Evolutionary conservation across 306 rosid species (phyloP).

Genomic region (Quercus aquifolioides): DNA sequence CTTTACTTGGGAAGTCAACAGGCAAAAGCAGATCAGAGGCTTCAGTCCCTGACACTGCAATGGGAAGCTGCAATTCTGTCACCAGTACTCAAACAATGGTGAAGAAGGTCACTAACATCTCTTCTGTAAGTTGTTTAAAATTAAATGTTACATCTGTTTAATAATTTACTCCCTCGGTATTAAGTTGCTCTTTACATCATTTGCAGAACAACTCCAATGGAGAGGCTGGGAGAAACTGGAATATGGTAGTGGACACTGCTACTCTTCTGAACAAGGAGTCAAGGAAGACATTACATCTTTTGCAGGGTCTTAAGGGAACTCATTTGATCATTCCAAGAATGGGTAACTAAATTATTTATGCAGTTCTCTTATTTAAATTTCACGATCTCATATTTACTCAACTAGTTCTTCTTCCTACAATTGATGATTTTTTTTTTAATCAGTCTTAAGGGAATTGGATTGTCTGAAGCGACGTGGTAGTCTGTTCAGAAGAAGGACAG

Average conservation of each 20-base stretch:
- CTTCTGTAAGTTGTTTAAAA: constrained; percentile 36
- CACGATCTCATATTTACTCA: not conserved
- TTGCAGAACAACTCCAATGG: constrained; percentile 42
- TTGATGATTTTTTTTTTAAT: constrained; percentile 10
- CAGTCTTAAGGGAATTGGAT: constrained; percentile 70
- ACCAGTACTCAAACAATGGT: constrained; percentile 25
- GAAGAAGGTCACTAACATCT: constrained; percentile 13
- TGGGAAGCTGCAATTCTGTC: constrained; percentile 25
- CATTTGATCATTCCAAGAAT: constrained; percentile 67
- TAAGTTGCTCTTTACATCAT: constrained; percentile 10
- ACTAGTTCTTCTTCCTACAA: not conserved
- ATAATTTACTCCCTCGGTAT: not conserved
- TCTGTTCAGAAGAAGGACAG: constrained; percentile 53
- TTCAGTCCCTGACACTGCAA: constrained; percentile 31
- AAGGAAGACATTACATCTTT: constrained; percentile 72
- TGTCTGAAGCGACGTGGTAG: constrained; percentile 45
- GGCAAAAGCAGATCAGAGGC: constrained; percentile 29
- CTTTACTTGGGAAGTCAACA: constrained; percentile 28
- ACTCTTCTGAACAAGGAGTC: constrained; percentile 81
- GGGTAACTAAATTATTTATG: constrained; percentile 38
- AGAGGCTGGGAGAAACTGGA: constrained; percentile 55
- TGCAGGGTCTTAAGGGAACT: constrained; percentile 79
- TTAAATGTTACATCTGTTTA: constrained; percentile 15
- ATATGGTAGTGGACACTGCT: constrained; percentile 63
- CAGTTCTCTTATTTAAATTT: not conserved